Base-by-base conservation (phyloP, 345 rosid genomes). In the Populus ilicifolia region DNA sequence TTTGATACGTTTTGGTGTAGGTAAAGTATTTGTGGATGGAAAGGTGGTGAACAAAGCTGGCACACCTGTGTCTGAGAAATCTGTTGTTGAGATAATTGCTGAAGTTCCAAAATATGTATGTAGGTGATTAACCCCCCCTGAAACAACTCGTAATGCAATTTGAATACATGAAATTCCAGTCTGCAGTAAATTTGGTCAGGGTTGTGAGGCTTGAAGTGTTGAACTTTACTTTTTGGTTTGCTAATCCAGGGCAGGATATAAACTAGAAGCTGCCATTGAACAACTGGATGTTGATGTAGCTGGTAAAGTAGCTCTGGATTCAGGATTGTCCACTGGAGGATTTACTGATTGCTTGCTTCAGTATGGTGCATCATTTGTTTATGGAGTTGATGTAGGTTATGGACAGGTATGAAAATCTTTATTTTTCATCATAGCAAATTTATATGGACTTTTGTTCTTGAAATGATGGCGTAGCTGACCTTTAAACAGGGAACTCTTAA, bases 321-420 rank as follows among this genome's bases (percentile, higher is more conserved):
- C 98, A 20, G 98, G 99, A 50, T 87, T 96, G 83, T 96, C 98
- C 23, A 93, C 97, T 0, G 97, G 99, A 81, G 99, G 98, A 67
- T 93, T 96, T 80, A 89, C 98, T 2, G 97, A 96, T 79, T 93
- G 98, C 82, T 87, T 96, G 88, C 99, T 96, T 80, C 98, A 93
- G 82, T 75, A 89, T 82, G 95, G 97, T 46, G 99, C 99, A 61
- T 89, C 95, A 48, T 88, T 83, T 84, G 99, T 93, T 65, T 92
- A 96, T 85, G 98, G 99, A 67, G 95, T 96, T 74, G 99, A 96
- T 85, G 99, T 96, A 20, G 97, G 99, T 78, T 92, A 93, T 27
- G 97, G 98, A 68, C 97, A 96, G 93, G 99, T 93, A 69, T 3
- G 67, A 71, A n/a, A 48, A 7, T 74, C 39, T 70, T 39, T 21